Percentiles rank a stretch among this genome's conserved stretches.
Evolutionary conservation across 148 eudicot genomes (phyloP).

Genomic region (Arbutus unedo): DNA sequence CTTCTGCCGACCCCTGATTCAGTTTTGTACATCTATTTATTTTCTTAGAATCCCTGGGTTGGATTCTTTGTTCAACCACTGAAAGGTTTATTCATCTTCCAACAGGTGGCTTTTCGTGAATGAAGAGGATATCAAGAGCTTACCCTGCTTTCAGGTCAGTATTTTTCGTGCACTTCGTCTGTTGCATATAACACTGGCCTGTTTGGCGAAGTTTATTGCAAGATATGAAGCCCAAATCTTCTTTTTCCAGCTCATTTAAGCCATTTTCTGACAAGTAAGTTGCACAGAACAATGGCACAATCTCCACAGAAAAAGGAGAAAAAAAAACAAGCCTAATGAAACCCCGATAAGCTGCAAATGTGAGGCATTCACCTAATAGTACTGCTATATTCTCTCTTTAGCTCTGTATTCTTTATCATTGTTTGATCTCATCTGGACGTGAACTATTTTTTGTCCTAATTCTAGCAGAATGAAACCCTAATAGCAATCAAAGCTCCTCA

Average conservation of each 20-base stretch:
- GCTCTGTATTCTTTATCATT: neutral
- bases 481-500: conserved; percentile 99
- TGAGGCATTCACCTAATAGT: neutral
- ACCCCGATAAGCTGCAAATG: neutral
- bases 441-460: neutral
- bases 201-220: neutral
- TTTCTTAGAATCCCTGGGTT: neutral
- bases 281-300: neutral
- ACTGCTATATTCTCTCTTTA: neutral
- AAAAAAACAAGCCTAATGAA: neutral
- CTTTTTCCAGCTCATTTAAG: neutral
- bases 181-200: neutral
- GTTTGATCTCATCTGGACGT: neutral
- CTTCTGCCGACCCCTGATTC: neutral
- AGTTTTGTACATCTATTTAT: neutral
- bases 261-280: neutral
- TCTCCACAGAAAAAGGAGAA: neutral
- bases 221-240: neutral
- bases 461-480: conserved; percentile 80
- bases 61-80: neutral
- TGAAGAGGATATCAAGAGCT: conserved; percentile 87
- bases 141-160: conserved; percentile 82
- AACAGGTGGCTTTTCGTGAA: conserved; percentile 92
- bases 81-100: conserved; percentile 6
- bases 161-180: neutral